Evolutionary conservation across 306 rosid genomes (phyloP), one percentile per base, ranked within the genome.

Genomic region (Arachis stenosperma): DNA sequence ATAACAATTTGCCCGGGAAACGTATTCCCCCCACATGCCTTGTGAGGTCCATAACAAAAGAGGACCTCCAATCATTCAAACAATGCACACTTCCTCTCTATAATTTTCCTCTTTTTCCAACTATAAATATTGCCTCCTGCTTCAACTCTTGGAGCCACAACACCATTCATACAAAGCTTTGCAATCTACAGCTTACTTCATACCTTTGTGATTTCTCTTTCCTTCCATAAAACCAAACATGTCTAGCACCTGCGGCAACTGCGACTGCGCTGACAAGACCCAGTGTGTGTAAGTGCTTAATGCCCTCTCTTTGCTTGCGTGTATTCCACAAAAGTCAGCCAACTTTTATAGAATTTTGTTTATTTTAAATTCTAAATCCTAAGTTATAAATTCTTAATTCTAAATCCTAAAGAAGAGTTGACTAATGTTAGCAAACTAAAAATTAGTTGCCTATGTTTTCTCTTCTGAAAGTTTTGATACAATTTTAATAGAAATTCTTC

Each of bases 251-350:
- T 84, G 96, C 44, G 70, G 61, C 79, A 68, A 15, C 93, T 91
- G 96, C 57, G 69, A 71, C 91, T 91, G 97, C 50, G 9, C 87
- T 79, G 97, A 89, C 91, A 43, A 57, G 69, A 69, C 47, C 78
- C 77, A 83, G 78, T 89, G 97, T 53, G 73, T 13, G 97, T 91
- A 84, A 81, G 91, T 82, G 46, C 47, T 48, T 60, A 47, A 56
- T 57, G 57, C 40, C 74, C 30, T 4, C 14, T 22, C 27, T 22
- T 22, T 22, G 27, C 27, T 22, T 22, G 1, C 1, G 27, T 22
- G 27, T 17, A 17, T 22, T 22, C 27, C 27, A 22, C 27, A 22
- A 22, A 22, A 22, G 27, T 22, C 27, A 22, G 27, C 27, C 27
- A 22, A 22, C 27, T 22, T 22, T 22, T 22, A 22, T 22, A 22